Percentiles rank a stretch among this genome's conserved stretches.
These are phyloP conservation scores for Nicotiana attenuata DNA, from an alignment of 257 asterid genomes.

Conservation along the genomic window DNA sequence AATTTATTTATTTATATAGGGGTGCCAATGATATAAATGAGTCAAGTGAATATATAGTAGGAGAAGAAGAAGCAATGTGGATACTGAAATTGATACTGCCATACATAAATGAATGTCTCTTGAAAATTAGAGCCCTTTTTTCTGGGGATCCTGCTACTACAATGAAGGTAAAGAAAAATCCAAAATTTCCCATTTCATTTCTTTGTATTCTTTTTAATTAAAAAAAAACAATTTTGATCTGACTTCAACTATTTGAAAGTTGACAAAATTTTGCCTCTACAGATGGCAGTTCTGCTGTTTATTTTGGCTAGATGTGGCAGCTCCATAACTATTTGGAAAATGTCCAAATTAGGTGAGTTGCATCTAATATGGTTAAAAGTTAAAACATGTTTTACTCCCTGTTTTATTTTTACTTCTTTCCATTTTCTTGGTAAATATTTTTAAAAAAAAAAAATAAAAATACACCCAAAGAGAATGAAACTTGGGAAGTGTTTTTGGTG, in stretches of 20 bases:
- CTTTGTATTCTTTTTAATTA: neutral
- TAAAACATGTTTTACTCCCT: neutral
- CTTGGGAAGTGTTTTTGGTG: no score
- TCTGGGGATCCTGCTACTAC: slow-evolving; percentile 97
- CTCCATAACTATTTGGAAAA: slow-evolving; percentile 80
- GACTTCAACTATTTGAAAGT: neutral
- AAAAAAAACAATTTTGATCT: no score
- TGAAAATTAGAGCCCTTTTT: slow-evolving; percentile 76
- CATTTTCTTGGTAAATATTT: neutral
- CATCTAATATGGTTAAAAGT: neutral
- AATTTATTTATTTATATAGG: slow-evolving; percentile 21
- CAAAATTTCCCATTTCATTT: neutral
- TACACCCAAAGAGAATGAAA: neutral
- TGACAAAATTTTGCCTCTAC: slow-evolving; percentile 16
- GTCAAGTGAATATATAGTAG: slow-evolving; percentile 48
- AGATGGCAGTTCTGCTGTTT: slow-evolving; percentile 83
- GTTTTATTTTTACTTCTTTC: neutral
- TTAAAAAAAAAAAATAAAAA: no score
- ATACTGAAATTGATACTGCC: slow-evolving; percentile 58
- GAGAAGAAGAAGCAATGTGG: slow-evolving; percentile 87
- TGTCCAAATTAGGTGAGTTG: slow-evolving; percentile 71
- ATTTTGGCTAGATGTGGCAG: slow-evolving; percentile 87
- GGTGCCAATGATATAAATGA: slow-evolving; percentile 27
- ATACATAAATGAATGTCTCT: slow-evolving; percentile 59
- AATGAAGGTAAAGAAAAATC: slow-evolving; percentile 56